Evolutionary conservation across 208 protist species (phyloP).

Genomic region (Novymonas esmeraldas): DNA sequence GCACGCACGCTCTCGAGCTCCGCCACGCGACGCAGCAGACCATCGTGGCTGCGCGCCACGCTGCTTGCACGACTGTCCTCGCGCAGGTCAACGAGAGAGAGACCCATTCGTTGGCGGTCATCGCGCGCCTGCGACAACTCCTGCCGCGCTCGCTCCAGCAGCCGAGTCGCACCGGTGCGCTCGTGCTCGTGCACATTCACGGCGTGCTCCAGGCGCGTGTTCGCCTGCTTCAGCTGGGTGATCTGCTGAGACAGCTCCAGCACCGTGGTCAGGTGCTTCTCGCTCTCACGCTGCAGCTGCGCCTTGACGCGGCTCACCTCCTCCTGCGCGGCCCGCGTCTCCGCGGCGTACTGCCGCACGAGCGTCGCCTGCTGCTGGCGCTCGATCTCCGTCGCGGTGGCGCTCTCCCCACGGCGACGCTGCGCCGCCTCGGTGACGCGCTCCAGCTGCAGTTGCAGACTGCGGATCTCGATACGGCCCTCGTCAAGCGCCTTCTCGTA

Average conservation of each 20-base stretch:
- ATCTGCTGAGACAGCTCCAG: conserved; percentile 36
- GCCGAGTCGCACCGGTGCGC: conserved; percentile 19
- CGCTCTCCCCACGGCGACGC: conserved; percentile 8
- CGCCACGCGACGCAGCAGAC: conserved; percentile 8
- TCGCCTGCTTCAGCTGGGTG: conserved; percentile 18
- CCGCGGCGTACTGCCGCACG: conserved; percentile 26
- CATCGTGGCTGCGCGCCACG: not conserved
- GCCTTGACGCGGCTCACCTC: conserved; percentile 22
- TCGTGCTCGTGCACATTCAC: conserved; percentile 22
- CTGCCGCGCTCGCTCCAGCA: conserved; percentile 10
- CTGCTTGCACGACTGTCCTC: conserved; percentile 16
- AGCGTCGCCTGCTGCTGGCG: conserved; percentile 21
- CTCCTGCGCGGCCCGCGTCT: conserved; percentile 21
- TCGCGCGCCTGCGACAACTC: conserved; percentile 15
- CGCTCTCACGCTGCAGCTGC: conserved; percentile 11
- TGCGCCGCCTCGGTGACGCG: conserved; percentile 16
- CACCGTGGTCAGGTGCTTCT: conserved; percentile 20
- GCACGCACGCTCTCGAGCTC: conserved; percentile 14
- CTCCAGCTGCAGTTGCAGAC: conserved; percentile 36
- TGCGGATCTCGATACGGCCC: conserved; percentile 33
- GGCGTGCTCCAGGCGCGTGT: conserved; percentile 26
- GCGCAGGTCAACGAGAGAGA: conserved; percentile 8
- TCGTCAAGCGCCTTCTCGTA: conserved; percentile 20
- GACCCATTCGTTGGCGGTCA: conserved; percentile 13
- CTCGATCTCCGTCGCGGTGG: conserved; percentile 14